Percentiles rank a stretch among this genome's conserved stretches.
phyloP scores from a whole-genome alignment of 192 early-diverging fungal genomes.

The Chytriomyces hyalinus region DNA sequence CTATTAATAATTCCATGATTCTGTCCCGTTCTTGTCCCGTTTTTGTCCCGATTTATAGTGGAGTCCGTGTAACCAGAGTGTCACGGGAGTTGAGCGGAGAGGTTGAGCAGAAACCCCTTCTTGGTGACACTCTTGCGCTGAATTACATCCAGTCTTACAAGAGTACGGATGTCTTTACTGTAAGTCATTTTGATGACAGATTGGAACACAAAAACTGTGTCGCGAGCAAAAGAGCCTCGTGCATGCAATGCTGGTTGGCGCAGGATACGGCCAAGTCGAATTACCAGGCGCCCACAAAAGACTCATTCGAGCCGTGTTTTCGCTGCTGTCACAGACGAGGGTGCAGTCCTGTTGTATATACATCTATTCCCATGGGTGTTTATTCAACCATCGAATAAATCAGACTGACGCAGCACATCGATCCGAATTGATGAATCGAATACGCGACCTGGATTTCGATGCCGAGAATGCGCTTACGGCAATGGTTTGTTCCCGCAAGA shows the following conservation, averaged over 20 bases:
- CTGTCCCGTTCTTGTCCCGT: too few relatives aligned
- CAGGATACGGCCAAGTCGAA: background rate
- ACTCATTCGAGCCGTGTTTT: background rate
- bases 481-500: background rate
- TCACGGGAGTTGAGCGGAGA: too few relatives aligned
- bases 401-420: conserved; percentile 9
- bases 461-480: background rate
- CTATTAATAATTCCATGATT: too few relatives aligned
- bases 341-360: conserved; percentile 9
- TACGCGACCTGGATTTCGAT: background rate
- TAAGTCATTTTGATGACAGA: too few relatives aligned
- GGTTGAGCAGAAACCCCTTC: too few relatives aligned
- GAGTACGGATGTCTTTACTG: too few relatives aligned
- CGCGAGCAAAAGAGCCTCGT: background rate
- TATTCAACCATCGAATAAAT: background rate
- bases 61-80: too few relatives aligned
- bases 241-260: background rate
- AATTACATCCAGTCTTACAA: too few relatives aligned
- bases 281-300: background rate
- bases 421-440: conserved; percentile 2
- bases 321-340: conserved; percentile 14
- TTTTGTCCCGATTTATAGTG: too few relatives aligned
- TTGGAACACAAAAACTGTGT: too few relatives aligned
- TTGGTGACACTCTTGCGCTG: too few relatives aligned
- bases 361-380: background rate